Percentiles rank a stretch among this genome's conserved stretches.
These are phyloP conservation scores for Harrya chromipes DNA, from an alignment of 768 basidiomycete genomes.

Conservation along the genomic window DNA sequence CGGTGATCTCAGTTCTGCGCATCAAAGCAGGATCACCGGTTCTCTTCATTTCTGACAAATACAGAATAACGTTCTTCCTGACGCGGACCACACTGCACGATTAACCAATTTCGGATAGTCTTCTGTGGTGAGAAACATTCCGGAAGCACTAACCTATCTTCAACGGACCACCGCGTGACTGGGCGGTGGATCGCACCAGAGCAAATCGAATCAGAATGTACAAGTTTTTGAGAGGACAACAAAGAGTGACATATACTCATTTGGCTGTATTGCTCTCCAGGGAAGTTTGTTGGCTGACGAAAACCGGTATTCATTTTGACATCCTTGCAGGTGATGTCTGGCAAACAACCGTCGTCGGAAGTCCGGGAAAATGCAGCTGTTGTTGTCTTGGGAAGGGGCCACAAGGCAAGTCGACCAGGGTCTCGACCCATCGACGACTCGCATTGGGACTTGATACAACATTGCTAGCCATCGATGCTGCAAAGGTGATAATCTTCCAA, in stretches of 20 bases:
- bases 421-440: background rate
- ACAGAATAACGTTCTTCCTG: constrained; percentile 10
- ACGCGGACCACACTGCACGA: constrained; percentile 26
- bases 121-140: constrained; percentile 13
- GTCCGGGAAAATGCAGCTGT: background rate
- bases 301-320: background rate
- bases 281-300: constrained; percentile 5
- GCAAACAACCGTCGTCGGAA: background rate
- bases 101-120: constrained; percentile 42
- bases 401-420: background rate
- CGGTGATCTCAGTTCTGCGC: background rate
- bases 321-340: background rate
- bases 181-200: constrained; percentile 41
- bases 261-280: constrained; percentile 27
- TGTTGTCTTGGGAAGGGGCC: background rate
- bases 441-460: constrained; percentile 1
- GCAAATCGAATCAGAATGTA: constrained; percentile 15
- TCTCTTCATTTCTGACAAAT: background rate
- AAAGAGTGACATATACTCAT: background rate
- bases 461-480: background rate
- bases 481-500: background rate
- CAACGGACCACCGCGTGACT: constrained; percentile 29
- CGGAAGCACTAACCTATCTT: background rate
- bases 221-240: background rate
- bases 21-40: background rate